Conservation (phyloP, 1,284 basidiomycete genomes). For the Gymnopus androsaceus region DNA sequence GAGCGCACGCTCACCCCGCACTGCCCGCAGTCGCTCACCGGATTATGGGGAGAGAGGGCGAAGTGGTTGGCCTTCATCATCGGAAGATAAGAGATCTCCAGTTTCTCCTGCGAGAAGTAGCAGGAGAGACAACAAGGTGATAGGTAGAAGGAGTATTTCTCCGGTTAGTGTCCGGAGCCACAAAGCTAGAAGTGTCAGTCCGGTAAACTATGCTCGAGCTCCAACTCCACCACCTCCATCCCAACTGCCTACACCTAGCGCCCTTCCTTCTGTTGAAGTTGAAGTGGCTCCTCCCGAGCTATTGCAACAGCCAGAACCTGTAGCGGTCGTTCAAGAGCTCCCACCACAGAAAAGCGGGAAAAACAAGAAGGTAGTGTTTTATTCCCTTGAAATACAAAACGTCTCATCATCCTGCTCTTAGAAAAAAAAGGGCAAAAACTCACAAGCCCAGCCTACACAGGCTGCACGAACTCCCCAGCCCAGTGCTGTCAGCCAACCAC, state of each 20-base stretch:
- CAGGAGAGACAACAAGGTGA: slow-evolving; percentile 56
- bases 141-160: slow-evolving; percentile 41
- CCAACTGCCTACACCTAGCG: background rate
- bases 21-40: background rate
- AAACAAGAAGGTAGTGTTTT: slow-evolving; percentile 4
- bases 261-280: background rate
- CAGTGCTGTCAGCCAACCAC: background rate
- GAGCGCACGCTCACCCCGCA: slow-evolving; percentile 36
- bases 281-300: background rate
- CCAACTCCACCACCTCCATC: background rate
- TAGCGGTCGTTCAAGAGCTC: background rate
- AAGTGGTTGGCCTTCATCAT: slow-evolving; percentile 25
- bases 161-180: background rate
- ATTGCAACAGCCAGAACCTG: background rate
- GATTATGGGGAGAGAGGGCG: slow-evolving; percentile 1
- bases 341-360: background rate
- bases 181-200: background rate
- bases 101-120: slow-evolving; percentile 52
- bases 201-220: background rate
- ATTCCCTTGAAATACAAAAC: background rate
- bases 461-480: background rate
- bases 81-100: slow-evolving; percentile 49
- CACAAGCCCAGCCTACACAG: background rate
- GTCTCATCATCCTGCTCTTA: background rate
- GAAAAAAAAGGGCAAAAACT: slow-evolving; percentile 6